Percentiles rank a stretch among this genome's conserved stretches.
Conservation (phyloP, 441 rosid genomes). For the Populus tomentosa region DNA sequence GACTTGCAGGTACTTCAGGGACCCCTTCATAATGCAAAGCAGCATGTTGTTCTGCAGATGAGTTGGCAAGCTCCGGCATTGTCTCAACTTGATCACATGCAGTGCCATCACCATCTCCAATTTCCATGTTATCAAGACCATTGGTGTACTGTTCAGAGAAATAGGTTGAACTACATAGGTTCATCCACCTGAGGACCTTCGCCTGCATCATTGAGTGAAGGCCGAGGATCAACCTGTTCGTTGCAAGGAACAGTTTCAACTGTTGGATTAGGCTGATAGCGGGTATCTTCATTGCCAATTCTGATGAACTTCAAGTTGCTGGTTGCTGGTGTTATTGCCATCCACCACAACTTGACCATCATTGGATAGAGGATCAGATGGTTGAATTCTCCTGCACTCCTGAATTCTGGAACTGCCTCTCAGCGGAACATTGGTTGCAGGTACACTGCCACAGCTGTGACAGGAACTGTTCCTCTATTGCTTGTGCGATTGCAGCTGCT, state of each 20-base stretch:
- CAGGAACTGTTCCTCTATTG: slow-evolving; percentile 81
- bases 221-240: slow-evolving; percentile 35
- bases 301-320: slow-evolving; percentile 51
- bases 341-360: slow-evolving; percentile 42
- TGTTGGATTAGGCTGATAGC: slow-evolving; percentile 32
- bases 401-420: slow-evolving; percentile 60
- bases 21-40: slow-evolving; percentile 31
- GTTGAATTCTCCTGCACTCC: slow-evolving; percentile 63
- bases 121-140: slow-evolving; percentile 74
- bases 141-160: slow-evolving; percentile 48
- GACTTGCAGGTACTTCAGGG: slow-evolving; percentile 37
- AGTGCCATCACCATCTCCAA: slow-evolving; percentile 54
- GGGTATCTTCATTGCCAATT: slow-evolving; percentile 30
- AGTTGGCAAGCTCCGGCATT: slow-evolving; percentile 38
- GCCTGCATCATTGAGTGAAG: slow-evolving; percentile 27
- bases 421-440: slow-evolving; percentile 51
- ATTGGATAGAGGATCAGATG: slow-evolving; percentile 36
- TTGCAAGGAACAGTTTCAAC: slow-evolving; percentile 34
- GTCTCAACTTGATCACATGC: slow-evolving; percentile 41
- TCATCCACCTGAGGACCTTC: slow-evolving; percentile 38
- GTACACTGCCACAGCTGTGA: slow-evolving; percentile 54
- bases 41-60: slow-evolving; percentile 39
- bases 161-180: slow-evolving; percentile 48
- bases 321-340: slow-evolving; percentile 45
- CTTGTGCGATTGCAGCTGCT: slow-evolving; percentile 84